Conservation (phyloP, 164 flowering plant species). For the Echeveria elegans region DNA sequence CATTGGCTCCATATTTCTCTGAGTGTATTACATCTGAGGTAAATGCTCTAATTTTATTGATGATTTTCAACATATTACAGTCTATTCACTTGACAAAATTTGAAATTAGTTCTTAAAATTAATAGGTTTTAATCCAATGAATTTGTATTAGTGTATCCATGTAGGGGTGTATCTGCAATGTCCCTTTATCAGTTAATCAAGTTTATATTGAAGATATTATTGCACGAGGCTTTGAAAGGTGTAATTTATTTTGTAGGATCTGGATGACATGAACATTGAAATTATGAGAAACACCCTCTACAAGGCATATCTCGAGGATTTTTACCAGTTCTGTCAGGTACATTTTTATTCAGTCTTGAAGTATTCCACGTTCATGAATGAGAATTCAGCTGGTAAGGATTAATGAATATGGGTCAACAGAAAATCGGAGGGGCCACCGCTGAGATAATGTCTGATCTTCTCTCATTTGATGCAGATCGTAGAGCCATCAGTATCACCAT, state of each 20-base stretch:
- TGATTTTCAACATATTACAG: neutral
- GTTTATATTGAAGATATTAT: neutral
- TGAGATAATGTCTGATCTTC: constrained; percentile 95
- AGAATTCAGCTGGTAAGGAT: constrained; percentile 3
- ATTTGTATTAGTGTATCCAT: neutral
- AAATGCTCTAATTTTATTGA: neutral
- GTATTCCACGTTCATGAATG: neutral
- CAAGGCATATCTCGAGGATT: constrained; percentile 98
- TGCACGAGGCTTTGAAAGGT: too few species aligned
- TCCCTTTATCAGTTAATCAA: neutral
- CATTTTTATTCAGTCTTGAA: neutral
- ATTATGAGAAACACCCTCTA: constrained; percentile 99
- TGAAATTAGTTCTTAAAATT: neutral
- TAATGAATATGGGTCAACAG: constrained; percentile 21
- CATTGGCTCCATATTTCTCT: constrained; percentile 96
- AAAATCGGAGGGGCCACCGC: constrained; percentile 98
- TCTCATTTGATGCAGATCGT: constrained; percentile 96
- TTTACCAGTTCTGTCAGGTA: constrained; percentile 91
- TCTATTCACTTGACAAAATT: neutral
- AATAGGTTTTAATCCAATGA: neutral
- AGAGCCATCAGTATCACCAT: constrained; percentile 96
- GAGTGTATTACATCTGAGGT: constrained; percentile 99
- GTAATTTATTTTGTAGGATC: constrained; percentile 42
- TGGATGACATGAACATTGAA: constrained; percentile 99
- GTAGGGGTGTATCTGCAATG: neutral